Percentiles rank a stretch among this genome's conserved stretches.
These are phyloP conservation scores for Coemansia sp. DNA, from an alignment of 192 early-diverging fungal genomes.

Conservation along the genomic window DNA sequence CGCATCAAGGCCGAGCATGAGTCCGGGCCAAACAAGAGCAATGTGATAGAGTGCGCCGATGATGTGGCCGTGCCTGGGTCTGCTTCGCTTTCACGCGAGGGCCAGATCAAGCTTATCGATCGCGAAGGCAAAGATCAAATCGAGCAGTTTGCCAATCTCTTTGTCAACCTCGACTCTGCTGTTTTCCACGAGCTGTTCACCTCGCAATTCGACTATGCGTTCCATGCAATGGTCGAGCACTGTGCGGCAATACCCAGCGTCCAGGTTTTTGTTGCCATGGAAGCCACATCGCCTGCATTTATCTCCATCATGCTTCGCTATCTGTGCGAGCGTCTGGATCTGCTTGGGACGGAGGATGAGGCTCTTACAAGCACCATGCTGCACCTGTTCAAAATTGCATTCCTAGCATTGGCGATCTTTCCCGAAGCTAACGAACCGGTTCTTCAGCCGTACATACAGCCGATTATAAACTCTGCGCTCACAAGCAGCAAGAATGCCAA, in stretches of 20 bases:
- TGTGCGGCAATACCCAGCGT: constrained; percentile 76
- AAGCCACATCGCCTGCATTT: constrained; percentile 58
- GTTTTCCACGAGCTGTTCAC: constrained; percentile 96
- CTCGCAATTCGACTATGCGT: constrained; percentile 82
- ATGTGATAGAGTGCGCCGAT: neutral
- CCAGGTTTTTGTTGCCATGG: constrained; percentile 83
- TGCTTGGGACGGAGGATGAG: constrained; percentile 49
- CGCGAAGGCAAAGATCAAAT: constrained; percentile 91
- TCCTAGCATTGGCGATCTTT: constrained; percentile 89
- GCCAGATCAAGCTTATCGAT: constrained; percentile 62
- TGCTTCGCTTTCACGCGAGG: constrained; percentile 24
- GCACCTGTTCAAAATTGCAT: constrained; percentile 89
- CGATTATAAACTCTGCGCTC: constrained; percentile 87
- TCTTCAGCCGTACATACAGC: constrained; percentile 87
- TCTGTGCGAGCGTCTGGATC: constrained; percentile 44
- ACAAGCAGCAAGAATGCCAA: constrained; percentile 80
- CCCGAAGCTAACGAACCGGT: constrained; percentile 90
- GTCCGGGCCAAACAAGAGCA: neutral
- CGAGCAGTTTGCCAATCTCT: constrained; percentile 85
- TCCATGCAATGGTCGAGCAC: constrained; percentile 79
- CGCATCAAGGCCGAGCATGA: constrained; percentile 21
- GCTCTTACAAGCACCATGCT: constrained; percentile 65
- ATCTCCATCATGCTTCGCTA: constrained; percentile 57
- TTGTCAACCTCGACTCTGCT: constrained; percentile 79
- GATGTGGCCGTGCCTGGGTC: neutral